phyloP scores from a whole-genome alignment of 371 early-diverging fungal species.

The Rhizopus arrhizus region DNA sequence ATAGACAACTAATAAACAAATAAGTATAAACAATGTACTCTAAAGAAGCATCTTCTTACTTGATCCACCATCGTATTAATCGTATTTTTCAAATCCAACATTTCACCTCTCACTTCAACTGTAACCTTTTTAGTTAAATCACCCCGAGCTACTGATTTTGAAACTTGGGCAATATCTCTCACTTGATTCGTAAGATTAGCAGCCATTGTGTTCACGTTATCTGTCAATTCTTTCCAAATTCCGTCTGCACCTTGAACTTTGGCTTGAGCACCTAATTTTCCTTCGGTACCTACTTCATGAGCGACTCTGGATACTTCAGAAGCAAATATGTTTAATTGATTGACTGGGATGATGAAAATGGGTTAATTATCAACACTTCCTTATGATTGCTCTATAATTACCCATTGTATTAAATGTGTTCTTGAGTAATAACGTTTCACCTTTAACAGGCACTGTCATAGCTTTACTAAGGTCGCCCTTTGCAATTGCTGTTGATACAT shows the following conservation, averaged over 20 bases:
- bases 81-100: constrained; percentile 57
- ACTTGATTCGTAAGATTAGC: constrained; percentile 59
- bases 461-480: constrained; percentile 65
- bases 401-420: constrained; percentile 73
- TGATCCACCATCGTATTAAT: constrained; percentile 66
- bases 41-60: constrained; percentile 22
- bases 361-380: neutral
- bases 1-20: constrained; percentile 28
- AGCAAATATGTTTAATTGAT: constrained; percentile 45
- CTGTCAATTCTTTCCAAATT: constrained; percentile 64
- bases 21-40: neutral
- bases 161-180: constrained; percentile 55
- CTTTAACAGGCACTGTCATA: constrained; percentile 55
- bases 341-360: constrained; percentile 24
- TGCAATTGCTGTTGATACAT: constrained; percentile 64
- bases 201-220: constrained; percentile 60
- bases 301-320: constrained; percentile 54
- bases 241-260: constrained; percentile 54
- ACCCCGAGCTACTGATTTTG: constrained; percentile 55
- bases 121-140: constrained; percentile 56
- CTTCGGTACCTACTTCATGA: constrained; percentile 51
- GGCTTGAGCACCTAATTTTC: constrained; percentile 45
- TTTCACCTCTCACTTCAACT: constrained; percentile 56
- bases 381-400: constrained; percentile 19
- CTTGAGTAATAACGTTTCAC: constrained; percentile 63